Evolutionary conservation across 768 basidiomycete species (phyloP), one percentile per base, ranked within the genome.

Genomic region (Mrakia hoshinonis): DNA sequence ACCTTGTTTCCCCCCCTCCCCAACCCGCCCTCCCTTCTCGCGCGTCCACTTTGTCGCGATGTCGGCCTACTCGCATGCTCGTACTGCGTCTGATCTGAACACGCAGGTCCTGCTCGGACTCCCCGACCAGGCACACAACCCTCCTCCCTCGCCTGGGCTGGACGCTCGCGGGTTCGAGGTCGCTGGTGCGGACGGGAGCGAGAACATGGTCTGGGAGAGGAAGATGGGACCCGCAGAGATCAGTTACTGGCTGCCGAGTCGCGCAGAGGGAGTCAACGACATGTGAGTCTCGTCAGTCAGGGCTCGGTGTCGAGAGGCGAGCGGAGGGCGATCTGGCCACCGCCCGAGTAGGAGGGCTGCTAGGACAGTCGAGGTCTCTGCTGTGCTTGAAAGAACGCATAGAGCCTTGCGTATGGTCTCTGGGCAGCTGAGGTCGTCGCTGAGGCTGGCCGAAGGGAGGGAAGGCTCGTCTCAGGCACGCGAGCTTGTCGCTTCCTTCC

Each of bases 251-350:
- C 82, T 92, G 12, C 90, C 89, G 3, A 86, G 87, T 3, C 83
- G 91, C n/a, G 87, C 86, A 55, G 85, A 82, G 67, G 80, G 80
- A 26, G 90, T 92, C 43, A 93, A 93, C 75, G 91, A 93, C 77
- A 92, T 93, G 91, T 90, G 75, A 73, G 85, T 77, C 31, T 6
- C 22, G 26, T 31, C 26, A 4, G 10, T 3, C 43, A 15, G 43
- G 6, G 15, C 43, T 15, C 43, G 43, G 6, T 15, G 43, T 43
- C 43, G 43, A 15, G 43, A 43, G 15, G 43, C 7, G 43, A 15
- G 15, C 6, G 43, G 43, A 6, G 43, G 43, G 43, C 43, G 15
- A 43, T 43, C 43, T 43, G 43, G 43, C n/a, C n/a, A n/a, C n/a
- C n/a, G n/a, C n/a, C n/a, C n/a, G n/a, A n/a, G n/a, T n/a, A n/a